Evolutionary conservation across 2,329 filamentous ascomycete genomes (phyloP).

Genomic region (Ascochyta fabae): DNA sequence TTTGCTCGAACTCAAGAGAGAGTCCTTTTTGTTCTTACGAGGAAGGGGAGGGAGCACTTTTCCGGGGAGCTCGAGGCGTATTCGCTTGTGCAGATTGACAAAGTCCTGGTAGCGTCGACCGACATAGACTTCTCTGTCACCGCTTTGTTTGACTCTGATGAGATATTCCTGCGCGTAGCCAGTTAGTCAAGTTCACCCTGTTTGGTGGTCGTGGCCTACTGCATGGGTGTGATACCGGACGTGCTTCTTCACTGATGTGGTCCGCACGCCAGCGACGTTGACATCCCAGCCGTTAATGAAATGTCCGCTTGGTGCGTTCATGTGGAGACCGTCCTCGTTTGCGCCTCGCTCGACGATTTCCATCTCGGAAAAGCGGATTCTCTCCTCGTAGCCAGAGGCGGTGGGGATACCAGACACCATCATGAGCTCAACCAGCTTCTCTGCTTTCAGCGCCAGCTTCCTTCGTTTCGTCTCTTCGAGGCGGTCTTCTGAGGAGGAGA

Average conservation of each 20-base stretch:
- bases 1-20: constrained; percentile 63
- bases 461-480: constrained; percentile 94
- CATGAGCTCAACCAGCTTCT: constrained; percentile 98
- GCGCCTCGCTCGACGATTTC: constrained; percentile 94
- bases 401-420: constrained; percentile 98
- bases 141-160: constrained; percentile 80
- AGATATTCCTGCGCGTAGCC: constrained; percentile 75
- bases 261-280: constrained; percentile 88
- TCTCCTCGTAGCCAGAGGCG: constrained; percentile 95
- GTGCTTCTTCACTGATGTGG: constrained; percentile 81
- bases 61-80: constrained; percentile 86
- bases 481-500: constrained; percentile 94
- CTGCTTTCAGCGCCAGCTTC: constrained; percentile 89
- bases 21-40: constrained; percentile 86
- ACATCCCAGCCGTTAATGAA: constrained; percentile 96
- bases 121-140: constrained; percentile 77
- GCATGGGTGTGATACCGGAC: constrained; percentile 91
- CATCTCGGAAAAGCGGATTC: constrained; percentile 94
- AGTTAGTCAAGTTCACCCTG: neutral
- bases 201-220: constrained; percentile 57
- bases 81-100: constrained; percentile 74
- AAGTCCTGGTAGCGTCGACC: constrained; percentile 91
- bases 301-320: constrained; percentile 88
- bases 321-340: constrained; percentile 86
- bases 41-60: constrained; percentile 87